Evolutionary conservation across 73 alveolate genomes (phyloP), one percentile per base, ranked within the genome.

Genomic region (Paramecium octaurelia): DNA sequence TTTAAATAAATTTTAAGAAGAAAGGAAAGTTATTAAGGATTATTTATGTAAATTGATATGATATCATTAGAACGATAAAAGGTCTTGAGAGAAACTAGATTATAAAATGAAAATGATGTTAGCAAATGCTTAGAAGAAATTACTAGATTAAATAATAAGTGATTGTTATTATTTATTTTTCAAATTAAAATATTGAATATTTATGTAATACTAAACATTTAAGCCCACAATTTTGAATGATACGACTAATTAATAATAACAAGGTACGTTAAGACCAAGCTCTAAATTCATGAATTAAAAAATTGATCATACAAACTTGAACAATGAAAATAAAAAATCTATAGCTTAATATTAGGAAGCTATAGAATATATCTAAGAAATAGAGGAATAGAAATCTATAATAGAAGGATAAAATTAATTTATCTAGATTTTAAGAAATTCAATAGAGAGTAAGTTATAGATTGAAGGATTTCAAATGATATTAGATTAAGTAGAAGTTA

Each of bases 361-460:
- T 5, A 5, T 18, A 54, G 69, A 54, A 18, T 16, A n/a, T 23
- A 54, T 54, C 14, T 3, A 68, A 12, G 29, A 68, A 68, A 8
- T 68, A 24, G 84, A 68, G 14, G 87, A 73, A 73, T 73, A 73
- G 40, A 73, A 40, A 36, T 36, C 21, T 1, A 23, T 80, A 43
- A 80, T 80, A 10, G 91, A 80, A 14, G 91, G 91, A 43, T 48
- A 80, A 35, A 80, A 80, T 44, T 43, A 80, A 80, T 80, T 42
- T 44, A 80, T 80, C 12, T 23, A 80, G 31, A 80, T 80, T 14
- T 42, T 80, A 21, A 16, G 91, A 6, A 48, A 80, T 46, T 42
- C 91, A 20, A 44, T 80, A 6, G 91, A 80, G 14, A 24, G 16
- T 31, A 80, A 80, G 4, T 44, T 80, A 12, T 6, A 42, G 48